Percentiles rank a stretch among this genome's conserved stretches.
phyloP scores from a whole-genome alignment of 768 basidiomycete genomes.

The Thelephora aurantiotincta region DNA sequence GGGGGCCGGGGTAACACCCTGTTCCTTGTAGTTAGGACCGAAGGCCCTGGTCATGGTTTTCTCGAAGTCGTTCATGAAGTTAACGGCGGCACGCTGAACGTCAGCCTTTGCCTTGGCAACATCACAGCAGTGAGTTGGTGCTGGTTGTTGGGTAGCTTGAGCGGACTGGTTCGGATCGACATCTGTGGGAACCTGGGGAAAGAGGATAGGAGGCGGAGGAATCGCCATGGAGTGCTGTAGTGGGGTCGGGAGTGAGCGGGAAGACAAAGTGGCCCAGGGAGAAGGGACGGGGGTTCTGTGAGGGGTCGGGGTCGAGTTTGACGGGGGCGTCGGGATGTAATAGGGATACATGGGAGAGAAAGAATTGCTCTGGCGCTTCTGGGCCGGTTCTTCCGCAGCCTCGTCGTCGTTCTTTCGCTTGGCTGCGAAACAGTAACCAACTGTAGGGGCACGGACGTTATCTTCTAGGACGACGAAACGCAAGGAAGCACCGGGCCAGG shows the following conservation, averaged over 20 bases:
- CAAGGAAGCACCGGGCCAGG: constrained; percentile 45
- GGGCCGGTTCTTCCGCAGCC: neutral
- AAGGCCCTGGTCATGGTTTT: constrained; percentile 9
- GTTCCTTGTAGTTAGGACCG: constrained; percentile 8
- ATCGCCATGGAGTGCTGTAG: constrained; percentile 3
- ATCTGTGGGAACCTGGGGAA: constrained; percentile 1
- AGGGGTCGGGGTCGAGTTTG: constrained; percentile 10
- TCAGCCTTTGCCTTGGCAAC: constrained; percentile 9
- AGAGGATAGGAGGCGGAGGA: constrained; percentile 10
- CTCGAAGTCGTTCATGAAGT: constrained; percentile 10
- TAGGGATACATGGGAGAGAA: constrained; percentile 1
- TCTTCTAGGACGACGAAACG: constrained; percentile 50
- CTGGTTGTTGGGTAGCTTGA: constrained; percentile 4
- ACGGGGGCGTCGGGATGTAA: constrained; percentile 10
- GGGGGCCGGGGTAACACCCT: neutral
- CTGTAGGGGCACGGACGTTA: constrained; percentile 9
- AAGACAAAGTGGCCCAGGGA: constrained; percentile 4
- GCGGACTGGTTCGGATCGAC: neutral
- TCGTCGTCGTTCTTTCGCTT: neutral
- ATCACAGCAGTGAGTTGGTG: constrained; percentile 6
- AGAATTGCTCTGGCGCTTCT: neutral
- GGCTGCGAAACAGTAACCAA: neutral
- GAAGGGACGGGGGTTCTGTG: constrained; percentile 15
- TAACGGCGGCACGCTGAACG: constrained; percentile 7
- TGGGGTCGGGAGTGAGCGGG: constrained; percentile 2